A percentile compares a stretch with the other conserved stretches of the same genome.
phyloP scores from a whole-genome alignment of 345 rosid species.

The Acer campestre region DNA sequence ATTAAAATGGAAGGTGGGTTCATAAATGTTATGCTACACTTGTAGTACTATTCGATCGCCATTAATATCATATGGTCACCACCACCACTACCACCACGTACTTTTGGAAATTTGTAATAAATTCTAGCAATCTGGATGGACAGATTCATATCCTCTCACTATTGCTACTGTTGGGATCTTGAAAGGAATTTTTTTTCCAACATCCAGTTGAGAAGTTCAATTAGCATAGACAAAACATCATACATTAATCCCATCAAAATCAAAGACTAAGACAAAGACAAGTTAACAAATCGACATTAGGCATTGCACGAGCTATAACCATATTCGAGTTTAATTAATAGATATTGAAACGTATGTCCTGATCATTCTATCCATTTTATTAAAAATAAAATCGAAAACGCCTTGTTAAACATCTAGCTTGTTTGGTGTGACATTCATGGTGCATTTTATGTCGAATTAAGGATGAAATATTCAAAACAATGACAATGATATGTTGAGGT shows the following conservation, averaged over 20 bases:
- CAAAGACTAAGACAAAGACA: neutral
- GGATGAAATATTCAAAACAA: neutral
- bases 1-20: constrained; percentile 7
- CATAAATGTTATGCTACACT: constrained; percentile 23
- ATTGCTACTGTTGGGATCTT: neutral
- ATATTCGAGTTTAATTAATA: neutral
- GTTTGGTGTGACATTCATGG: too few relatives aligned
- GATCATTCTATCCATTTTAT: neutral
- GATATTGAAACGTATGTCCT: too few relatives aligned
- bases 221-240: neutral
- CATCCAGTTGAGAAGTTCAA: neutral
- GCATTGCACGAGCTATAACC: neutral
- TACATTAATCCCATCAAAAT: neutral
- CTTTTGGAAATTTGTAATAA: neutral
- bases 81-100: neutral
- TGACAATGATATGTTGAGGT: neutral
- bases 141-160: neutral
- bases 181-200: neutral
- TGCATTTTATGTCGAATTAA: too few relatives aligned
- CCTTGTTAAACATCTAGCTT: neutral
- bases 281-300: neutral
- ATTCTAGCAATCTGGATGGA: neutral
- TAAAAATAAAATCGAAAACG: too few relatives aligned
- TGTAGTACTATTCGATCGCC: neutral
- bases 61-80: constrained; percentile 23